A percentile compares a stretch with the other conserved stretches of the same genome.
Conservation (phyloP, 1,284 basidiomycete species). For the Vanrija pseudolonga region DNA sequence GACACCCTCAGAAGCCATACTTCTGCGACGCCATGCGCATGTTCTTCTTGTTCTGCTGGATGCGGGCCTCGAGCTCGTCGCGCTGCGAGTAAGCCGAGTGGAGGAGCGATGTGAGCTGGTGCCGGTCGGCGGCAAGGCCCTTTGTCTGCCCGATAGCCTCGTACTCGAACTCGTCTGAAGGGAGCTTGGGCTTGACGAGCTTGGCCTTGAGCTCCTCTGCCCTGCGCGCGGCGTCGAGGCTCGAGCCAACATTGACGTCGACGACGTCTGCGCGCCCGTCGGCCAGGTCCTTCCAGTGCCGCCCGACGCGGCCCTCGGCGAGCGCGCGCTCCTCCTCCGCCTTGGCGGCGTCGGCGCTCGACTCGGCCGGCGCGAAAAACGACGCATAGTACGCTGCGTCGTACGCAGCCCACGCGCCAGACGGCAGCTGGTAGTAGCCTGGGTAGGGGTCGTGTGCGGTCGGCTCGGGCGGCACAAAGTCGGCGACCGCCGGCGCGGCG, state of each 20-base stretch:
- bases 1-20: constrained; percentile 28
- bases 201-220: constrained; percentile 27
- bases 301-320: constrained; percentile 21
- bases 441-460: constrained; percentile 73
- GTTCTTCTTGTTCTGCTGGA: constrained; percentile 46
- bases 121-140: constrained; percentile 45
- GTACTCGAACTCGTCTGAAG: constrained; percentile 38
- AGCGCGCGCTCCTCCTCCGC: constrained; percentile 11
- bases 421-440: constrained; percentile 80
- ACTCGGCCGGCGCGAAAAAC: constrained; percentile 50
- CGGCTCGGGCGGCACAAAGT: constrained; percentile 71
- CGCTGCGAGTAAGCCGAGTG: constrained; percentile 38
- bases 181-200: constrained; percentile 29
- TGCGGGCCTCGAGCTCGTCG: constrained; percentile 44
- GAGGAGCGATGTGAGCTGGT: constrained; percentile 46
- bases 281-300: constrained; percentile 42
- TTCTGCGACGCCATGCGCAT: constrained; percentile 40
- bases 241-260: constrained; percentile 33
- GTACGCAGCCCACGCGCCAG: constrained; percentile 72
- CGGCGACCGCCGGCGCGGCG: constrained; percentile 47
- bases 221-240: constrained; percentile 30
- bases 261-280: constrained; percentile 23
- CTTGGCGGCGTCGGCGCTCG: background rate
- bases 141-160: constrained; percentile 45
- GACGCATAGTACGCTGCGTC: constrained; percentile 70